Base-by-base conservation (phyloP, 2,329 filamentous ascomycete genomes). In the Aspergillus fumigatiaffinis region DNA sequence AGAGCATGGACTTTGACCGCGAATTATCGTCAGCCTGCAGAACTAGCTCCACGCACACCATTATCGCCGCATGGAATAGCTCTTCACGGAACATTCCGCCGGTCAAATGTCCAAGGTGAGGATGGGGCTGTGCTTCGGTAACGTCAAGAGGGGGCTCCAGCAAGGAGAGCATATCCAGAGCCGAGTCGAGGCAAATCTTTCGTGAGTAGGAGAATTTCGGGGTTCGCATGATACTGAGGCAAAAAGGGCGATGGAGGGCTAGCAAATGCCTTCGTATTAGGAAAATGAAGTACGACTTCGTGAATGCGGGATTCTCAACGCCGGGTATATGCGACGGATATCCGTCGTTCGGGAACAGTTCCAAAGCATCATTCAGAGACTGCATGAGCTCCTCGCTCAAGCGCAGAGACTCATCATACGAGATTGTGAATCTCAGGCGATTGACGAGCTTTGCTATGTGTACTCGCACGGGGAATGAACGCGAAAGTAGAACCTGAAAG, bases 191-290 rank as follows among this genome's bases (percentile, higher is more conserved):
- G 52, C 72, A 74, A 6, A 73, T 56, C 51, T 74, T 75, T 6
- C 70, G 67, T 8, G 73, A 76, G 52, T 72, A 76, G 5, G 72
- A 73, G 50, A 67, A 76, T 54, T 70, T 67, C 0, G 71, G 71
- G 4, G 72, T 62, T 3, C 64, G 59, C 10, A 65, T 61, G 12
- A 73, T 68, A 55, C 69, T 73, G n/a, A 71, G 60, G 1, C 70
- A 71, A 52, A 72, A 74, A 1, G 72, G 73, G 7, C 76, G 77
- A 60, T 87, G 84, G 0, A 87, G 71, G 0, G 78, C 75, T 14
- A 86, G 76, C 2, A 85, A 63, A 63, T 84, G 85, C 14, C 84
- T 80, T 4, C 81, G 80, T 3, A 82, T 72, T 0, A 82, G 71
- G 44, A 80, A 79, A 51, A 84, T 78, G 26, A 83, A 68, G 4